Conservation (phyloP, 768 basidiomycete genomes). For the Boletus subparvulus region DNA sequence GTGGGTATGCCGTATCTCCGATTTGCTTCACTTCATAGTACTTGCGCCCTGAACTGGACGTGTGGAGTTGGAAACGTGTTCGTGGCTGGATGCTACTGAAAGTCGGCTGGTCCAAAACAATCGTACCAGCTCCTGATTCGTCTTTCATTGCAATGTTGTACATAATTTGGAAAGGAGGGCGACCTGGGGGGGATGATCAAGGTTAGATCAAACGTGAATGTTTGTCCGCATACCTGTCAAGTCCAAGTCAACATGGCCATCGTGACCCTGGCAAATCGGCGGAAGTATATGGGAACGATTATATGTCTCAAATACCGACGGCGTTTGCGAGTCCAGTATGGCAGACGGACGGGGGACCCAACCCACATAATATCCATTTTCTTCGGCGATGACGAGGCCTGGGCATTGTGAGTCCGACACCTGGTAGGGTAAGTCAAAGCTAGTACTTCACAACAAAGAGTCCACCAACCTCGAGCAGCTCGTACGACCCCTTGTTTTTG, state of each 20-base stretch:
- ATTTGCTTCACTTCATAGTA: constrained; percentile 91
- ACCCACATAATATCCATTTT: constrained; percentile 65
- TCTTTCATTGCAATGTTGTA: constrained; percentile 78
- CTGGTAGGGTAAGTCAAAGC: constrained; percentile 36
- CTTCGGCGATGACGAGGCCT: constrained; percentile 61
- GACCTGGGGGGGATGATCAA: constrained; percentile 46
- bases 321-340: constrained; percentile 57
- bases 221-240: constrained; percentile 55
- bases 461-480: constrained; percentile 60
- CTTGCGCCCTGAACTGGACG: constrained; percentile 72
- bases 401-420: constrained; percentile 85
- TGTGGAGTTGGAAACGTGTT: constrained; percentile 80
- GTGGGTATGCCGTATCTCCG: constrained; percentile 81
- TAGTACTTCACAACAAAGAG: neutral
- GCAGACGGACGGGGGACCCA: constrained; percentile 82
- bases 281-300: constrained; percentile 76
- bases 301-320: constrained; percentile 54
- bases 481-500: constrained; percentile 73
- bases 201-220: neutral
- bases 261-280: constrained; percentile 79
- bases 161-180: constrained; percentile 91
- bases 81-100: constrained; percentile 83
- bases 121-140: constrained; percentile 67
- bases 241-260: constrained; percentile 81
- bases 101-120: constrained; percentile 70